phyloP scores from a whole-genome alignment of 208 protist genomes.

The Acanthamoeba rhysodes region DNA sequence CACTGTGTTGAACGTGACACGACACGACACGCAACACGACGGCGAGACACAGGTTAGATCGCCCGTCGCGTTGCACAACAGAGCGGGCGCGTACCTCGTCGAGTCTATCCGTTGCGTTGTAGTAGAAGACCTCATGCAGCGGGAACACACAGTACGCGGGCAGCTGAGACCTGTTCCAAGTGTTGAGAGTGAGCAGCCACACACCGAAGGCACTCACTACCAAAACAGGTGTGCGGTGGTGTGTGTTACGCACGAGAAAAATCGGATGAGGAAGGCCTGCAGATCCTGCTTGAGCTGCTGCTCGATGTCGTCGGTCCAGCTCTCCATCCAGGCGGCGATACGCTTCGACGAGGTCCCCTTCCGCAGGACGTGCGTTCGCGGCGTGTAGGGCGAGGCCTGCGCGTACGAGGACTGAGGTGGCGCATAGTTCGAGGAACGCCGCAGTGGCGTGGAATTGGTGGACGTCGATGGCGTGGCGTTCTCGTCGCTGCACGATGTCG shows the following conservation, averaged over 20 bases:
- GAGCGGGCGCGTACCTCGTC: neutral
- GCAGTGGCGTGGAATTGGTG: neutral
- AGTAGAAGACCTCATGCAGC: neutral
- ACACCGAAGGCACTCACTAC: neutral
- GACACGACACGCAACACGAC: neutral
- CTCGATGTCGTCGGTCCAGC: constrained; percentile 18
- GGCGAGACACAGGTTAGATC: neutral
- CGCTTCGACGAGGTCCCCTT: constrained; percentile 2
- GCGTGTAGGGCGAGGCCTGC: neutral
- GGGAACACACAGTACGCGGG: neutral
- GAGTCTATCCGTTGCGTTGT: neutral
- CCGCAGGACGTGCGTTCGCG: neutral
- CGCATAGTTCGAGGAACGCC: neutral
- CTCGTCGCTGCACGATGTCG: neutral
- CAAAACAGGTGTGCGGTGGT: too few relatives aligned
- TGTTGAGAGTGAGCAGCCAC: neutral
- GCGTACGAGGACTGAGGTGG: neutral
- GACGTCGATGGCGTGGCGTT: neutral
- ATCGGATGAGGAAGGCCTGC: constrained; percentile 24
- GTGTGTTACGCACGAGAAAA: neutral
- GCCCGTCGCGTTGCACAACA: neutral
- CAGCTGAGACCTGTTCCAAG: neutral
- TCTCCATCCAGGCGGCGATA: neutral
- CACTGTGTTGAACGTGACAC: neutral
- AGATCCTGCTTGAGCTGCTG: constrained; percentile 17